Evolutionary conservation across 495 filamentous ascomycete genomes (phyloP), one percentile per base, ranked within the genome.

Genomic region (Haplographium delicatum): DNA sequence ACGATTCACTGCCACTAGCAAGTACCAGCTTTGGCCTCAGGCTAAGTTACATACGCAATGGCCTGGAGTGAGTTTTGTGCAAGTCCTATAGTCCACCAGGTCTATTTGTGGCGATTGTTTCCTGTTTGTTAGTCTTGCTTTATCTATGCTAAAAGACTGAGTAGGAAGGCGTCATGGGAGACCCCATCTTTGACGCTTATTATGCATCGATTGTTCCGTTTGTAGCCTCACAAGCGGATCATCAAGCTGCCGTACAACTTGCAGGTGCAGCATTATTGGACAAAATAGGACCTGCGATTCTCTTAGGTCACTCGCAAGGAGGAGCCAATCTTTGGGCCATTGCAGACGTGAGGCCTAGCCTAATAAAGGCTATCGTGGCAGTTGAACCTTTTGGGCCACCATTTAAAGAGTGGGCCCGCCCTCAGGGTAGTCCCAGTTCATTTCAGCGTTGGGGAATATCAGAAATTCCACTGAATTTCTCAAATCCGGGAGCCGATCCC

Each of bases 321-420:
- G 73, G 72, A 15, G 55, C 70, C 10, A 64, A 11, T 79, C 74
- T 75, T 54, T 75, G 6, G 59, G 64, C 35, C n/a, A n/a, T n/a
- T n/a, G 71, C 70, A 7, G 79, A 81, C 56, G 51, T 56, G 2
- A 62, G 65, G 0, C 75, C 74, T 9, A 34, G 68, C 0, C 63
- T 72, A 7, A 71, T 82, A 20, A 65, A 68, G 22, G 67, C 59
- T 6, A 68, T 81, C 28, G 58, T 81, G n/a, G 67, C 67, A 0
- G 52, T 84, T 19, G 80, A 82, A 62, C 80, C 79, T 0, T 57
- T 62, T 2, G 77, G 79, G 15, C 75, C 77, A 13, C 77, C 78
- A 0, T 59, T 59, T 25, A 42, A 24, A 11, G 52, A 52, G 10
- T 23, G n/a, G 1, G 38, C 47, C 5, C n/a, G n/a, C n/a, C n/a